phyloP scores from a whole-genome alignment of 352 stramenopile species.

The Globisporangium splendens region DNA sequence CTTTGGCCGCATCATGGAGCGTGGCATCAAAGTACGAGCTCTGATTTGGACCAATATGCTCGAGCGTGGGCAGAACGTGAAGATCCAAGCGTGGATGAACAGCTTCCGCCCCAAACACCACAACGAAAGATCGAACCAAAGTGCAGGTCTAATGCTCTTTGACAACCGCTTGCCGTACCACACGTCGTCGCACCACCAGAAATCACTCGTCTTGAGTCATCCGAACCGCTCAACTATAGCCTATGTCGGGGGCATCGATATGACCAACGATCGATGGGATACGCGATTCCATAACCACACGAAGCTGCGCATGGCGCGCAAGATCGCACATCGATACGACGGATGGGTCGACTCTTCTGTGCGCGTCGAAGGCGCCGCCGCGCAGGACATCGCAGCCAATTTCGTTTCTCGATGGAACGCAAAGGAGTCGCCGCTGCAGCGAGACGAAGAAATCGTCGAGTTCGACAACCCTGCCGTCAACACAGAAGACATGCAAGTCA shows the following conservation, averaged over 20 bases:
- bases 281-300: constrained; percentile 28
- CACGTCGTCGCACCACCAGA: constrained; percentile 7
- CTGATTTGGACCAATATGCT: constrained; percentile 7
- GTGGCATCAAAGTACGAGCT: constrained; percentile 2
- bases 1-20: constrained; percentile 6
- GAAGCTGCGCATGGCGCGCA: constrained; percentile 3
- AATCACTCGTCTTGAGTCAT: constrained; percentile 3
- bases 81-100: constrained; percentile 10
- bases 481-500: no score
- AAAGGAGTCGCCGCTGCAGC: constrained; percentile 1
- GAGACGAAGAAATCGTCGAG: constrained; percentile 5
- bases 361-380: constrained; percentile 17
- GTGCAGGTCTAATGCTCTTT: constrained; percentile 5
- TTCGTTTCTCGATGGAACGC: constrained; percentile 30
- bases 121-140: background rate
- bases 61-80: constrained; percentile 7
- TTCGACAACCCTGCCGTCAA: constrained; percentile 2
- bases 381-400: constrained; percentile 24
- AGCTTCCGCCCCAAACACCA: background rate
- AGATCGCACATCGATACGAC: constrained; percentile 11
- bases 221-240: constrained; percentile 7
- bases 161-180: constrained; percentile 3
- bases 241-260: constrained; percentile 32
- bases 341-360: constrained; percentile 30
- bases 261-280: constrained; percentile 29